Base-by-base conservation (phyloP, 208 protist genomes). In the Wallacemonas sp. region DNA sequence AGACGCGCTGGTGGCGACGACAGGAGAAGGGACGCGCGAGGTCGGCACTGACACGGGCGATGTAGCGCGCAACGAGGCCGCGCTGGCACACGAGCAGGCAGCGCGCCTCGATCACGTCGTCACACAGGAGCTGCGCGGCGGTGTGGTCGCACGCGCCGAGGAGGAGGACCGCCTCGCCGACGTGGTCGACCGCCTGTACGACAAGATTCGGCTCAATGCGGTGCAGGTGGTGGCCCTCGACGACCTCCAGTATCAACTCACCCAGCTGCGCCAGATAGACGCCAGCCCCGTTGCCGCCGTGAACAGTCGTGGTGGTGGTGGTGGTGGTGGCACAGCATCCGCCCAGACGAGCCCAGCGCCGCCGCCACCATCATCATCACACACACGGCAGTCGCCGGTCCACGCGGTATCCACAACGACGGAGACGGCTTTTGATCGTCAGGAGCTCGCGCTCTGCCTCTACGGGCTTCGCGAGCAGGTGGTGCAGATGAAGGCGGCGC, bases 391-490 rank as follows among this genome's bases (percentile, higher is more conserved):
- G n/a, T n/a, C n/a, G n/a, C n/a, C n/a, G n/a, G n/a, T n/a, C n/a
- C n/a, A n/a, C n/a, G n/a, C n/a, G n/a, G n/a, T n/a, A n/a, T n/a
- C n/a, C n/a, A n/a, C n/a, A n/a, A n/a, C n/a, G n/a, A n/a, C n/a
- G n/a, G n/a, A n/a, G n/a, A n/a, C n/a, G n/a, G n/a, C n/a, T n/a
- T n/a, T 80, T 22, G 72, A 77, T 28, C 76, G 63, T 50, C 70
- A 73, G 25, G 87, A 93, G 57, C 68, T 93, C 11, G 79, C 82
- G 12, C 65, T 89, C 33, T 64, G 84, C 42, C 71, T 93, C 12
- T 86, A 93, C 63, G 52, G 66, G 1, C 72, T 93, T 22, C 64
- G 75, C 4, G 72, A 63, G 0, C 83, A 88, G 42, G 76, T 93
- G 42, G 28, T 70, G 18, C 50, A 63, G 33, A 33, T 79, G 64